phyloP scores from a whole-genome alignment of 139 green algal genomes.

The Chlamydomonas schloesseri region DNA sequence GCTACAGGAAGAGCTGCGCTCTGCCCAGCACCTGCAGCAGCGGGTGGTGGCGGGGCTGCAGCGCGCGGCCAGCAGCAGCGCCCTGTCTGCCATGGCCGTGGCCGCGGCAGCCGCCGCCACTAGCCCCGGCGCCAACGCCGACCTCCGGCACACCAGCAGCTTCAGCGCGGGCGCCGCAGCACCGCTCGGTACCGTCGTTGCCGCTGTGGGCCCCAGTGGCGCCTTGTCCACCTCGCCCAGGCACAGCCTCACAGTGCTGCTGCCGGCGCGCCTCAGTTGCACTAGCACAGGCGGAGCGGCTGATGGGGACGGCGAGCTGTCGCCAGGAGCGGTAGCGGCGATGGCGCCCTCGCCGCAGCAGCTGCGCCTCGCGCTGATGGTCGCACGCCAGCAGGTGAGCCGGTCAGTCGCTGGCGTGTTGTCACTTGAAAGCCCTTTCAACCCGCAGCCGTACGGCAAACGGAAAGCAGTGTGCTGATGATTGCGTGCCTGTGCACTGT shows the following conservation, averaged over 20 bases:
- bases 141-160: neutral
- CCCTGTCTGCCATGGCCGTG: neutral
- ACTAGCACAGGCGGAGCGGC: neutral
- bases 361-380: neutral
- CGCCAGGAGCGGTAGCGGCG: neutral
- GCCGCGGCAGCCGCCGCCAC: neutral
- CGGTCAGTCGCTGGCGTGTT: neutral
- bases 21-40: neutral
- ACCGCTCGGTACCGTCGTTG: no score
- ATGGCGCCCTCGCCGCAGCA: neutral
- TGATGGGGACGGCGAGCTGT: neutral
- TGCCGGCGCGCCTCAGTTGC: no score
- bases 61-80: neutral
- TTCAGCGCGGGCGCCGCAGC: no score
- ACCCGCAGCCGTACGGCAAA: neutral
- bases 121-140: neutral
- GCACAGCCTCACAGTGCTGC: no score
- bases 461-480: neutral
- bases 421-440: neutral
- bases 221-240: no score
- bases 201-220: no score
- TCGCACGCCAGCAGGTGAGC: neutral
- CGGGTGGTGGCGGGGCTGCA: neutral
- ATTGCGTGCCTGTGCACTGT: neutral
- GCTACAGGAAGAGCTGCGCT: slow-evolving; percentile 2